A percentile compares a stretch with the other conserved stretches of the same genome.
These are phyloP conservation scores for Purpureocillium lavendulum DNA, from an alignment of 2,329 filamentous ascomycete genomes.

Conservation along the genomic window DNA sequence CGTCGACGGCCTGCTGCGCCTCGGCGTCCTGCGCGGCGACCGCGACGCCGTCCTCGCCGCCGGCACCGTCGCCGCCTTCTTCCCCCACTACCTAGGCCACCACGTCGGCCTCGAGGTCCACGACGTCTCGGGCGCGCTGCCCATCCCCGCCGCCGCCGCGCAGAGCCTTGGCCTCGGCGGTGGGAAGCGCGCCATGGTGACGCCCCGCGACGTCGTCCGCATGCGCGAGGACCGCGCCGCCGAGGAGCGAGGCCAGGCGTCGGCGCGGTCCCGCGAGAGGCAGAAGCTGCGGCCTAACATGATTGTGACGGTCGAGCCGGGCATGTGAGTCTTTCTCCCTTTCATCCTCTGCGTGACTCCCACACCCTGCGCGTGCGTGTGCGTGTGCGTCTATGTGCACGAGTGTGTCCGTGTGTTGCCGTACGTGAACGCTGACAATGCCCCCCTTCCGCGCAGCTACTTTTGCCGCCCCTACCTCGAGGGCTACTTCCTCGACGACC, in stretches of 20 bases:
- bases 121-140: slow-evolving; percentile 37
- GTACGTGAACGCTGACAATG: too few species aligned
- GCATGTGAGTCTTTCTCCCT: slow-evolving; percentile 43
- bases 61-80: slow-evolving; percentile 53
- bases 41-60: slow-evolving; percentile 43
- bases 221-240: slow-evolving; percentile 12
- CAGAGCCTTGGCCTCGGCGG: slow-evolving; percentile 20
- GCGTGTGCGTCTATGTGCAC: too few species aligned
- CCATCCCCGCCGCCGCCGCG: slow-evolving; percentile 22
- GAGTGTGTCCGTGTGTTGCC: neutral
- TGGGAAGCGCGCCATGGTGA: slow-evolving; percentile 33
- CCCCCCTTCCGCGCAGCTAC: slow-evolving; percentile 43
- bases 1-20: slow-evolving; percentile 45
- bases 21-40: slow-evolving; percentile 65
- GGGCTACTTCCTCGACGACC: slow-evolving; percentile 54
- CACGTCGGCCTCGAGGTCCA: slow-evolving; percentile 60
- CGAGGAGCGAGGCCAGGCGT: slow-evolving; percentile 5
- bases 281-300: slow-evolving; percentile 50
- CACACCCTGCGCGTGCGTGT: neutral
- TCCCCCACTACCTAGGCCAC: slow-evolving; percentile 58
- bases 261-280: slow-evolving; percentile 15
- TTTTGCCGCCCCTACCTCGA: slow-evolving; percentile 69
- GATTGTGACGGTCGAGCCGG: slow-evolving; percentile 74
- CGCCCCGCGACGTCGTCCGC: slow-evolving; percentile 23
- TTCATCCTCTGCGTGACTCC: neutral